Conservation (phyloP, 495 filamentous ascomycete genomes). For the Lichenothelia convexa region DNA sequence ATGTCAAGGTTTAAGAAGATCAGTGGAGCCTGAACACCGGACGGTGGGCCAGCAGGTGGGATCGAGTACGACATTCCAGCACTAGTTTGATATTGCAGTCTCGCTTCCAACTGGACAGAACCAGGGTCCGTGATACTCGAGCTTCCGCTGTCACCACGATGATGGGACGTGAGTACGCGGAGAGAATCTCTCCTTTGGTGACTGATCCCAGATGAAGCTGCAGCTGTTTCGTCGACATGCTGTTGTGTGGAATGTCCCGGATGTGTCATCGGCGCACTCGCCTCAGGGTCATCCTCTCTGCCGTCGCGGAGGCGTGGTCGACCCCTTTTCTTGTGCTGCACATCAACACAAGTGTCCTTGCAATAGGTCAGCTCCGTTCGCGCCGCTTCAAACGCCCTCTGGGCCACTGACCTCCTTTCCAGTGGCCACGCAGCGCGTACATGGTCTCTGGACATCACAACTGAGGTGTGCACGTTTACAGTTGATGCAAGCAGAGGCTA, state of each 20-base stretch:
- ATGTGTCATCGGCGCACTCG: not conserved
- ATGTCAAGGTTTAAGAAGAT: slow-evolving; percentile 22
- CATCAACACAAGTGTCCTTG: slow-evolving; percentile 82
- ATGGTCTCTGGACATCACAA: slow-evolving; percentile 49
- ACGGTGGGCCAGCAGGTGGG: not conserved
- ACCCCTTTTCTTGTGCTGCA: slow-evolving; percentile 91
- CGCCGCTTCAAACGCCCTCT: not conserved
- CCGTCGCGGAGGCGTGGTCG: slow-evolving; percentile 84
- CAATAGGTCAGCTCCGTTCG: not conserved
- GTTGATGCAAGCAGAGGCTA: slow-evolving; percentile 90
- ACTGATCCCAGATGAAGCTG: too few relatives aligned
- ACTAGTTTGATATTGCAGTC: too few relatives aligned
- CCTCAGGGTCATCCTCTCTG: too few relatives aligned
- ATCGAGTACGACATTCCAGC: too few relatives aligned
- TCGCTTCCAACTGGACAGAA: too few relatives aligned
- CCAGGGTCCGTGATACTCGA: too few relatives aligned
- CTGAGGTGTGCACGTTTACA: slow-evolving; percentile 92
- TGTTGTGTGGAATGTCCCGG: not conserved
- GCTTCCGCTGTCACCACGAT: not conserved
- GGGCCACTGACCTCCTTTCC: slow-evolving; percentile 41
- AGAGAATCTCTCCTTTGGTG: not conserved
- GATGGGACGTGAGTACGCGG: not conserved
- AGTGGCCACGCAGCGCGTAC: slow-evolving; percentile 40
- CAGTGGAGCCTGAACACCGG: slow-evolving; percentile 1
- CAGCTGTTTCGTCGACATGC: not conserved